A percentile compares a stretch with the other conserved stretches of the same genome.
phyloP scores from a whole-genome alignment of 805 yeast genomes.

The Pichia gijzeniarum region DNA sequence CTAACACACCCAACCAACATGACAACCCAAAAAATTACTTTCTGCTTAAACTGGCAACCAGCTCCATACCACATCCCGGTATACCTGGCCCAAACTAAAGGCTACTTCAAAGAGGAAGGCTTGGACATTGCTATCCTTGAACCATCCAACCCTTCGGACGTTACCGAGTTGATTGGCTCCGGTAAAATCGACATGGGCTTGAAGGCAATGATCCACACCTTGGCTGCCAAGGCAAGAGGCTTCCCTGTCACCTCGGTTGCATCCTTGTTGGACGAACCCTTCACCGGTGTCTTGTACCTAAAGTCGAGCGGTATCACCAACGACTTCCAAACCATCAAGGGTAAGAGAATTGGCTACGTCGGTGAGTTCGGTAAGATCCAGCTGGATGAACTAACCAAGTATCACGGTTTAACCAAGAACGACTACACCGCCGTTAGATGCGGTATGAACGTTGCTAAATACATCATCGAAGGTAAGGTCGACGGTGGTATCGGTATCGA shows the following conservation, averaged over 20 bases:
- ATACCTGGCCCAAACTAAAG: constrained; percentile 43
- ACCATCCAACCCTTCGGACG: constrained; percentile 54
- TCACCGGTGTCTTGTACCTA: constrained; percentile 48
- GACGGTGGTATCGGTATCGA: constrained; percentile 57
- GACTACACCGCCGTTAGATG: constrained; percentile 54
- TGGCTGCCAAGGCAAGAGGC: constrained; percentile 55
- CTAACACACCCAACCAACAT: not conserved
- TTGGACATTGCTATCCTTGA: constrained; percentile 46
- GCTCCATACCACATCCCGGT: constrained; percentile 52
- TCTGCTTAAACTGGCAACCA: constrained; percentile 48
- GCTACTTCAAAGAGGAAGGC: constrained; percentile 45
- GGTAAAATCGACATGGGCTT: constrained; percentile 55
- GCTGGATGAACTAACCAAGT: constrained; percentile 48
- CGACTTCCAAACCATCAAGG: constrained; percentile 46
- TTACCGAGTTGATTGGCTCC: constrained; percentile 49
- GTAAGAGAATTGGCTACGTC: constrained; percentile 49
- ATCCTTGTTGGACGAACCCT: constrained; percentile 50
- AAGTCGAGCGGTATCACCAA: constrained; percentile 45
- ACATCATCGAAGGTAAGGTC: constrained; percentile 47
- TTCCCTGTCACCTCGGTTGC: constrained; percentile 52
- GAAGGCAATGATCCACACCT: constrained; percentile 54
- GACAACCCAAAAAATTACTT: constrained; percentile 42
- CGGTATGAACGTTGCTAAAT: constrained; percentile 54
- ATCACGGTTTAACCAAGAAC: constrained; percentile 48
- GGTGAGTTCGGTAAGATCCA: constrained; percentile 58